phyloP scores from a whole-genome alignment of 2,329 filamentous ascomycete species.

The Diaporthe aspalathi region DNA sequence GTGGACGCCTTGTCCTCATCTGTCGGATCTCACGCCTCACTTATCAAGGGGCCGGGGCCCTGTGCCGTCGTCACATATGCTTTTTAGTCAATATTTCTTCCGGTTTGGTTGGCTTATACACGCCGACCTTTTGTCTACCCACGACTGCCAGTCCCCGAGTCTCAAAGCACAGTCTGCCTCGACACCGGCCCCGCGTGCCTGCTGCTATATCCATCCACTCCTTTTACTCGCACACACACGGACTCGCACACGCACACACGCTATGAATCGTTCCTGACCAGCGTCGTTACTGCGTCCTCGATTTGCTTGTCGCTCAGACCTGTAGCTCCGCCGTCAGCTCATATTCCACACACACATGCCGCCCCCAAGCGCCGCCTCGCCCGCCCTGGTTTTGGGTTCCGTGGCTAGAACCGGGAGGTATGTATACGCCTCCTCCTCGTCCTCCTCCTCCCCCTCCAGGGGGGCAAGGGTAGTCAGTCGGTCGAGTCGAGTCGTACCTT shows the following conservation, averaged over 20 bases:
- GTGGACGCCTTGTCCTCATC: not conserved
- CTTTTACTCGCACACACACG: not conserved
- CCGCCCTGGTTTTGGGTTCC: not conserved
- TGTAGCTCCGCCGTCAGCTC: constrained; percentile 42
- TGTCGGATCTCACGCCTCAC: no score
- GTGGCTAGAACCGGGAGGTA: not conserved
- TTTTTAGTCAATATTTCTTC: not conserved
- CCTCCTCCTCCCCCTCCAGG: no score
- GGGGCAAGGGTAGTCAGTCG: no score
- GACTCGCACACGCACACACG: not conserved
- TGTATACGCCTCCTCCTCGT: no score
- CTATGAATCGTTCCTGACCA: constrained; percentile 60
- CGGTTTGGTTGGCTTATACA: not conserved
- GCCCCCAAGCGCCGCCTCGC: not conserved
- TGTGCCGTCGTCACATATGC: not conserved
- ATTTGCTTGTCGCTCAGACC: constrained; percentile 71
- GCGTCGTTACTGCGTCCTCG: constrained; percentile 66
- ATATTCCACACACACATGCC: not conserved
- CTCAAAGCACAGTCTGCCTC: not conserved
- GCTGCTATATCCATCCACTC: not conserved
- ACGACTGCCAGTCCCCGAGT: not conserved
- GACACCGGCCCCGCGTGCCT: not conserved
- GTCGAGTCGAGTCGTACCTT: constrained; percentile 50
- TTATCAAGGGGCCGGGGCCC: no score
- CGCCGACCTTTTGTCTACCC: not conserved